Percentiles rank a stretch among this genome's conserved stretches.
Evolutionary conservation across 495 filamentous ascomycete species (phyloP).

Genomic region (Trichodelitschia bisporula): DNA sequence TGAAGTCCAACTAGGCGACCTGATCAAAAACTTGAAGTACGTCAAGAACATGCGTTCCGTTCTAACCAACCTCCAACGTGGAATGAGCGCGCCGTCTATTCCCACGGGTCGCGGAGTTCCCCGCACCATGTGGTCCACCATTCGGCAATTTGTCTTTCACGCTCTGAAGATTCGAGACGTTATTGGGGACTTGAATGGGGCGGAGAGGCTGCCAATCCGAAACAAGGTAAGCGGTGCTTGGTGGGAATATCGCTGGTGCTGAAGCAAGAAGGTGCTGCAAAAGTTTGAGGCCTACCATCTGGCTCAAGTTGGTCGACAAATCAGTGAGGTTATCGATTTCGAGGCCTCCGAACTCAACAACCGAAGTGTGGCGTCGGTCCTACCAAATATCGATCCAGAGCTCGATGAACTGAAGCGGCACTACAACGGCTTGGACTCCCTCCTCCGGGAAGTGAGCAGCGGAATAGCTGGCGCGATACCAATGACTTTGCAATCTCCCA

Average conservation of each 20-base stretch:
- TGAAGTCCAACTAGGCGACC: slow-evolving; percentile 22
- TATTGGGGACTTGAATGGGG: slow-evolving; percentile 33
- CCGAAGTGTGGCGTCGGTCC: slow-evolving; percentile 39
- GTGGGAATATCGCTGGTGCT: slow-evolving; percentile 1
- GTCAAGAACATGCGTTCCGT: slow-evolving; percentile 58
- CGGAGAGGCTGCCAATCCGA: slow-evolving; percentile 27
- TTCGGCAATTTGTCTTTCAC: slow-evolving; percentile 35
- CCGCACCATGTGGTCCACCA: background rate
- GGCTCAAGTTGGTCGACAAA: slow-evolving; percentile 37
- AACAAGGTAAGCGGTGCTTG: slow-evolving; percentile 24
- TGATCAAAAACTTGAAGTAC: slow-evolving; percentile 39
- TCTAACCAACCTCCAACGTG: slow-evolving; percentile 49
- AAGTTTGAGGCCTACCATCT: slow-evolving; percentile 23
- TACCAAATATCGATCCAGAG: slow-evolving; percentile 42
- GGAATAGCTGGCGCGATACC: slow-evolving; percentile 39
- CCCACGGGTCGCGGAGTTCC: background rate
- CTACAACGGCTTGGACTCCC: slow-evolving; percentile 50
- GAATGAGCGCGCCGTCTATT: slow-evolving; percentile 18
- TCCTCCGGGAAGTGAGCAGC: slow-evolving; percentile 42
- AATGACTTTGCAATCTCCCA: slow-evolving; percentile 26
- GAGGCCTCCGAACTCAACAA: slow-evolving; percentile 48
- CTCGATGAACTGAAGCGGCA: slow-evolving; percentile 55
- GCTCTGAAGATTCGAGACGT: slow-evolving; percentile 42
- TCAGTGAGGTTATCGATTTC: slow-evolving; percentile 62
- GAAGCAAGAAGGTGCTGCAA: slow-evolving; percentile 15